These are phyloP conservation scores for Aspergillus latus DNA, from an alignment of 2,329 filamentous ascomycete genomes.

Conservation along the genomic window DNA sequence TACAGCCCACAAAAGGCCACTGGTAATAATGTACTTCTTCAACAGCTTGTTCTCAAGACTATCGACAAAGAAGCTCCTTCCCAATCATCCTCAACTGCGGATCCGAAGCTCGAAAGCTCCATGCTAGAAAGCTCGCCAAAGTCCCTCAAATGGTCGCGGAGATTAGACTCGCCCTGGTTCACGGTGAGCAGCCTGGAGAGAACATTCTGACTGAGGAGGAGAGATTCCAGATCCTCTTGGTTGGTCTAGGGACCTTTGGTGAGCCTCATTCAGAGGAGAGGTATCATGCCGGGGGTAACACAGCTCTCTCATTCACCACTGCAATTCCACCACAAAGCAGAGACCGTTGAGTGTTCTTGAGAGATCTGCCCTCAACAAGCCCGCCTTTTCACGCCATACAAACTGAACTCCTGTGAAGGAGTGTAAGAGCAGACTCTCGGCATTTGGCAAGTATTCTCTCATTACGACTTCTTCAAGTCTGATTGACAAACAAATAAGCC, in stretches of 20 bases:
- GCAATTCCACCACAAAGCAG: too few relatives aligned
- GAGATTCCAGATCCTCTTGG: background rate
- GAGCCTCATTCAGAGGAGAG: background rate
- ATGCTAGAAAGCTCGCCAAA: background rate
- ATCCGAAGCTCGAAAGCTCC: background rate
- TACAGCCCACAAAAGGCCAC: background rate
- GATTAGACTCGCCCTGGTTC: background rate
- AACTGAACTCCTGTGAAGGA: too few relatives aligned
- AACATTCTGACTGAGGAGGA: background rate
- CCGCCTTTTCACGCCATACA: too few relatives aligned
- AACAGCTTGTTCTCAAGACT: background rate
- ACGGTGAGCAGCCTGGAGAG: background rate
- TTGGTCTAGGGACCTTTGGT: background rate
- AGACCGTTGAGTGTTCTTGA: too few relatives aligned
- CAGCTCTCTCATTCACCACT: too few relatives aligned
- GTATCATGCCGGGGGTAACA: background rate
- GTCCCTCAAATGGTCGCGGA: background rate
- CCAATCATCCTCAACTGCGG: background rate
- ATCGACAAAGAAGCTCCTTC: background rate
- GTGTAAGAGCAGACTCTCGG: too few relatives aligned
- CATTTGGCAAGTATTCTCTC: too few relatives aligned
- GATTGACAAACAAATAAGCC: too few relatives aligned
- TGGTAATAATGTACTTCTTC: background rate
- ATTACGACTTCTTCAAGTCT: too few relatives aligned
- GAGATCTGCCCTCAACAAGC: too few relatives aligned